phyloP scores from a whole-genome alignment of 441 rosid species.

The Erysimum cheiri region DNA sequence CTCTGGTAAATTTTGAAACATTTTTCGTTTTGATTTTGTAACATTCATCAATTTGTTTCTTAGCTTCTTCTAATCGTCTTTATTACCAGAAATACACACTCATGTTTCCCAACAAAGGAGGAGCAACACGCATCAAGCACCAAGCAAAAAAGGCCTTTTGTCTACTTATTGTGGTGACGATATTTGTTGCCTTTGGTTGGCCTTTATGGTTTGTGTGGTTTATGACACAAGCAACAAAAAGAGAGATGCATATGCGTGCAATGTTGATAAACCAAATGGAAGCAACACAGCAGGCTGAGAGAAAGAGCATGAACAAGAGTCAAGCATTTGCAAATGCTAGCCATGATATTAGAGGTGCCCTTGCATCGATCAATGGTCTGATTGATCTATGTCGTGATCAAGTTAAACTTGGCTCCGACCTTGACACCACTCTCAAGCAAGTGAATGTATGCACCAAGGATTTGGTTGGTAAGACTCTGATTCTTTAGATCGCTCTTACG shows the following conservation, averaged over 20 bases:
- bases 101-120: constrained; percentile 50
- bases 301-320: constrained; percentile 82
- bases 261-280: constrained; percentile 74
- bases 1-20: constrained; percentile 37
- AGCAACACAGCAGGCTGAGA: constrained; percentile 81
- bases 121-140: constrained; percentile 32
- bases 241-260: constrained; percentile 58
- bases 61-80: constrained; percentile 3
- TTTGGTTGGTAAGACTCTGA: constrained; percentile 54
- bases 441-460: constrained; percentile 62
- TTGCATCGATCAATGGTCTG: constrained; percentile 66
- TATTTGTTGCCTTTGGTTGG: constrained; percentile 42
- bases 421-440: constrained; percentile 52
- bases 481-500: constrained; percentile 12
- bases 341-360: constrained; percentile 74
- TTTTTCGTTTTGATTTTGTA: background rate
- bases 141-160: background rate
- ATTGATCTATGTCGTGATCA: constrained; percentile 57
- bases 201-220: constrained; percentile 48
- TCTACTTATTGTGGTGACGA: constrained; percentile 27
- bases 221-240: constrained; percentile 47
- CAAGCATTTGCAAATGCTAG: constrained; percentile 77
- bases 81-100: constrained; percentile 59
- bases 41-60: constrained; percentile 9
- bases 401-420: constrained; percentile 50